Evolutionary conservation across 306 rosid genomes (phyloP), one percentile per base, ranked within the genome.

Genomic region (Alnus glutinosa): DNA sequence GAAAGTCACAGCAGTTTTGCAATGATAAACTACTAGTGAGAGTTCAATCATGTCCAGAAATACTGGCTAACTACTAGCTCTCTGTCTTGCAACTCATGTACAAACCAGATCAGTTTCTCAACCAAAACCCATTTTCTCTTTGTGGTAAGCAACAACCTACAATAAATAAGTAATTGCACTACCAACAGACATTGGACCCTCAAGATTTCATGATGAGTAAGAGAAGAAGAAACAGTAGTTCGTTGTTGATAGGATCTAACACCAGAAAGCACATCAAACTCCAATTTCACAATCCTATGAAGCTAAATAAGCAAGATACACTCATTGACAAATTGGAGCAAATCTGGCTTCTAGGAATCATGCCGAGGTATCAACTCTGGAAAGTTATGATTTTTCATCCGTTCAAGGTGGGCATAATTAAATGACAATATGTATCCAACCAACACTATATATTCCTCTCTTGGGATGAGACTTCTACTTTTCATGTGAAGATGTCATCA

Each of bases 361-460:
- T 70, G 58, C 59, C 39, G 12, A 8, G 71, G 47, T 19, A 54
- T 55, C 32, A 7, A 68, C 55, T 55, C 44, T 12, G 19, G 34
- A 36, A 28, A 14, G 36, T 7, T 14, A 50, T 8, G 48, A 64
- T 16, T 30, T 82, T 78, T 77, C 55, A 34, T 72, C 72, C 18
- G 14, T 16, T 46, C 81, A 66, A 62, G 46, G 55, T 46, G 39
- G 42, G 47, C 58, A 58, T 11, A 50, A 48, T 23, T 32, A 73
- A 47, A 79, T 34, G 72, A 55, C 71, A 61, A 61, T 50, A 68
- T 73, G 11, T 34, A 47, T 30, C 67, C 44, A 42, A 76, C 81
- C 62, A n/a, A 36, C 50, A 37, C 50, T 69, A 16, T n/a, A 34
- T 73, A 66, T 55, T 16, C 73, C 57, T 32, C 49, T 49, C 54